Conservation (phyloP, 2,329 filamentous ascomycete genomes). For the Trichoderma simmonsii region DNA sequence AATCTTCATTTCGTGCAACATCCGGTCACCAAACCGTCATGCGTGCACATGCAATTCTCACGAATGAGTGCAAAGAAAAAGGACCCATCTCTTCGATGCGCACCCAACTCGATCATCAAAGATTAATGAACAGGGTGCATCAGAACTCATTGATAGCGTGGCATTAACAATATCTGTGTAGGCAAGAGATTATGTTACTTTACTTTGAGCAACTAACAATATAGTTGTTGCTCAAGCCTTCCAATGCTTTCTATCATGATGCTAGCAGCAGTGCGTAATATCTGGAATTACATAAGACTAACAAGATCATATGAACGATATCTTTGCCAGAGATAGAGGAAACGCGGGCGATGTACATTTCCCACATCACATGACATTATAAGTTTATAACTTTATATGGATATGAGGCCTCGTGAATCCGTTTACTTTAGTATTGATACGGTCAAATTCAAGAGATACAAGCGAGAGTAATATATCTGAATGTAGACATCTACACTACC, state of each 20-base stretch:
- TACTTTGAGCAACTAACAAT: background rate
- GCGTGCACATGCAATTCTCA: background rate
- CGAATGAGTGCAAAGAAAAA: background rate
- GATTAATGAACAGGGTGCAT: background rate
- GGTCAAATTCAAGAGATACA: background rate
- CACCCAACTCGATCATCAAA: background rate
- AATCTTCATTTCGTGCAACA: background rate
- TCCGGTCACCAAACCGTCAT: background rate
- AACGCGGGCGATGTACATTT: background rate
- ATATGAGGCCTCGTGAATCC: too few species aligned
- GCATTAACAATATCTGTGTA: background rate
- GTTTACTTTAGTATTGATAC: background rate
- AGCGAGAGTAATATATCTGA: background rate
- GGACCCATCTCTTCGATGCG: background rate
- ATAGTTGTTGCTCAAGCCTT: background rate
- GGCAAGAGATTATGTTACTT: background rate
- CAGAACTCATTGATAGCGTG: background rate
- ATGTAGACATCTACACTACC: background rate
- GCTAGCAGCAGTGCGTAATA: too few species aligned
- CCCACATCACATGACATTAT: background rate
- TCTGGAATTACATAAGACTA: background rate
- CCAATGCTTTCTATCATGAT: background rate
- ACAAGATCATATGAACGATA: background rate
- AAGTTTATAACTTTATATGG: background rate
- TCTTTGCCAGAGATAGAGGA: background rate